A percentile compares a stretch with the other conserved stretches of the same genome.
Evolutionary conservation across 192 early-diverging fungal genomes (phyloP).

Genomic region (Diversispora epigaea): DNA sequence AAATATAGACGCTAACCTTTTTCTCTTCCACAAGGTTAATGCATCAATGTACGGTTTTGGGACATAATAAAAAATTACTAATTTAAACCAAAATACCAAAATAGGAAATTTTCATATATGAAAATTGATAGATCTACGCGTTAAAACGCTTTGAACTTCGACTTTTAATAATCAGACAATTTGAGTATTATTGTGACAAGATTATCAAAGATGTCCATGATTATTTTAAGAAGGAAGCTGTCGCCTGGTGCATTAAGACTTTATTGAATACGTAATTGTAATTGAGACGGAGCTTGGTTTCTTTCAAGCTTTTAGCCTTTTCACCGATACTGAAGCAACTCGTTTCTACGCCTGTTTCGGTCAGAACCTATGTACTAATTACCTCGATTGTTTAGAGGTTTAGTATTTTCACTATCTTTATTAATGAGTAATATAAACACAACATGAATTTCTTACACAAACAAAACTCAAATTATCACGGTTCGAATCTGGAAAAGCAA

Average conservation of each 20-base stretch:
- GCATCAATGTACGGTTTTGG: no score
- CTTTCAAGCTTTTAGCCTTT: slow-evolving; percentile 17
- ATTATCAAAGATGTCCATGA: slow-evolving; percentile 9
- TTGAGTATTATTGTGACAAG: slow-evolving; percentile 2
- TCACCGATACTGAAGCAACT: slow-evolving; percentile 28
- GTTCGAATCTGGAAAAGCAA: not conserved
- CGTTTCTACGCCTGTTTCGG: not conserved
- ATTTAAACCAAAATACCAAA: no score
- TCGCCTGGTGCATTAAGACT: slow-evolving; percentile 25
- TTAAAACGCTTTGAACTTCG: no score
- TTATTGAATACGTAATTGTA: not conserved
- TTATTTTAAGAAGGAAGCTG: slow-evolving; percentile 24
- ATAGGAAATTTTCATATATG: no score
- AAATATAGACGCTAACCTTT: no score
- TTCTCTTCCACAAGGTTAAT: no score
- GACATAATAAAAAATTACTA: no score
- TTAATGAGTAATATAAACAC: not conserved
- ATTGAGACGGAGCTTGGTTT: slow-evolving; percentile 18
- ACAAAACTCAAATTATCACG: not conserved
- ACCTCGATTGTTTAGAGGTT: not conserved
- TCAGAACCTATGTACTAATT: slow-evolving; percentile 9
- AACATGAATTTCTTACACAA: not conserved
- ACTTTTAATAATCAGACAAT: slow-evolving; percentile 9
- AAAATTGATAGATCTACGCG: no score
- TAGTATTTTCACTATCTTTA: slow-evolving; percentile 1